Evolutionary conservation across 2,329 filamentous ascomycete species (phyloP).

Genomic region (Graphilbum fragrans): DNA sequence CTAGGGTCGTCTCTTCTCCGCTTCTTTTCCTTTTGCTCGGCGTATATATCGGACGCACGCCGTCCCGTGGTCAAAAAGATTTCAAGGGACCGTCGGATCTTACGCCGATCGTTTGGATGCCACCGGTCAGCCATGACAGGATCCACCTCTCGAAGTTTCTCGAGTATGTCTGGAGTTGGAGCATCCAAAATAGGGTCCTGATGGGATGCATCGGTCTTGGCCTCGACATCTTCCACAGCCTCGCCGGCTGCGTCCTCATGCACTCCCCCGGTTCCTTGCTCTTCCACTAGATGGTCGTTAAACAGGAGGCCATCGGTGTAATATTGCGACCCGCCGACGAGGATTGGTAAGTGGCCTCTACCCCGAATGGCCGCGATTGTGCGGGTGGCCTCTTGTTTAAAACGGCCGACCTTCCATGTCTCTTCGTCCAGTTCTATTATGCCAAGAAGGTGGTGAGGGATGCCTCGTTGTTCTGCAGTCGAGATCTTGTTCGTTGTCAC

Average conservation of each 20-base stretch:
- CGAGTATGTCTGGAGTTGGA: slow-evolving; percentile 58
- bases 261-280: slow-evolving; percentile 10
- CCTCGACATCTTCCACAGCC: not conserved
- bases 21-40: slow-evolving; percentile 46
- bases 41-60: slow-evolving; percentile 76
- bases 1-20: slow-evolving; percentile 6
- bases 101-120: slow-evolving; percentile 88
- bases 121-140: slow-evolving; percentile 80
- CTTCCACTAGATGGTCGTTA: slow-evolving; percentile 51
- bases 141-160: slow-evolving; percentile 67
- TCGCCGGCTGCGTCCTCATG: slow-evolving; percentile 12
- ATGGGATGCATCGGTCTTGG: slow-evolving; percentile 14
- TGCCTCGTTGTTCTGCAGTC: slow-evolving; percentile 56
- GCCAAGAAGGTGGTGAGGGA: slow-evolving; percentile 82
- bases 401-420: slow-evolving; percentile 73
- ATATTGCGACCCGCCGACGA: slow-evolving; percentile 93
- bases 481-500: slow-evolving; percentile 94
- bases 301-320: slow-evolving; percentile 87
- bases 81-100: slow-evolving; percentile 80
- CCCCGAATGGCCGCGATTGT: slow-evolving; percentile 67
- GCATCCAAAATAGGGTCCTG: slow-evolving; percentile 59
- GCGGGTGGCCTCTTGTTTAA: slow-evolving; percentile 55
- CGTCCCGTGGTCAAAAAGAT: slow-evolving; percentile 78
- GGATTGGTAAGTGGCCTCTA: slow-evolving; percentile 70
- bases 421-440: slow-evolving; percentile 63